These are phyloP conservation scores for Irpex sp. DNA, from an alignment of 1,284 basidiomycete species.

Conservation along the genomic window DNA sequence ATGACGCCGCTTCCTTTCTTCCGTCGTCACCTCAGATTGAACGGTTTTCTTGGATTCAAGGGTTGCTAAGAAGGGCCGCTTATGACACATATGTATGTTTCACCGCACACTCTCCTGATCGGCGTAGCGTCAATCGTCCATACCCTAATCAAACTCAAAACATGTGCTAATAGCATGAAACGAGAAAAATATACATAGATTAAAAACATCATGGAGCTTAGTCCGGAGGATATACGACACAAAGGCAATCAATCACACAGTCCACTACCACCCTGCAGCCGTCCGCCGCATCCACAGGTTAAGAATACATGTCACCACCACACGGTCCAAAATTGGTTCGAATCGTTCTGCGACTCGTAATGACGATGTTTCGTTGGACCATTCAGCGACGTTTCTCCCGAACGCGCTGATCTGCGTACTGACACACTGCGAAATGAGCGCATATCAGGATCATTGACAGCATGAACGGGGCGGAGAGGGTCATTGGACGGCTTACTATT, in stretches of 20 bases:
- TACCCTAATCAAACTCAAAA: conserved; percentile 1
- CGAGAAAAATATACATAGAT: background rate
- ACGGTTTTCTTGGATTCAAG: background rate
- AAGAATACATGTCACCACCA: conserved; percentile 54
- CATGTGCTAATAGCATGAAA: background rate
- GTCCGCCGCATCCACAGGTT: conserved; percentile 45
- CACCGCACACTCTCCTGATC: conserved; percentile 20
- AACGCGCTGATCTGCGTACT: conserved; percentile 31
- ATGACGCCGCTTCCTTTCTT: conserved; percentile 29
- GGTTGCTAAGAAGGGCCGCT: background rate
- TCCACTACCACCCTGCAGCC: background rate
- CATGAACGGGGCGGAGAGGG: background rate
- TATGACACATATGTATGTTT: background rate
- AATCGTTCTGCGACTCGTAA: conserved; percentile 39
- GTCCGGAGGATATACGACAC: background rate
- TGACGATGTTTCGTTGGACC: conserved; percentile 37
- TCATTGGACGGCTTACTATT: conserved; percentile 34
- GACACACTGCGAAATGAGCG: conserved; percentile 38
- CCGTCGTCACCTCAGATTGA: background rate
- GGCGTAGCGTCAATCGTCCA: background rate
- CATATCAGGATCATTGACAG: background rate
- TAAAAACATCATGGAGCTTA: background rate
- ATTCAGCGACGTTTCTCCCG: conserved; percentile 46
- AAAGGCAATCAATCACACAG: background rate
- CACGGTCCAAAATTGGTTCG: conserved; percentile 44